Conservation (phyloP, 257 asterid species). For the Capsicum chinense region DNA sequence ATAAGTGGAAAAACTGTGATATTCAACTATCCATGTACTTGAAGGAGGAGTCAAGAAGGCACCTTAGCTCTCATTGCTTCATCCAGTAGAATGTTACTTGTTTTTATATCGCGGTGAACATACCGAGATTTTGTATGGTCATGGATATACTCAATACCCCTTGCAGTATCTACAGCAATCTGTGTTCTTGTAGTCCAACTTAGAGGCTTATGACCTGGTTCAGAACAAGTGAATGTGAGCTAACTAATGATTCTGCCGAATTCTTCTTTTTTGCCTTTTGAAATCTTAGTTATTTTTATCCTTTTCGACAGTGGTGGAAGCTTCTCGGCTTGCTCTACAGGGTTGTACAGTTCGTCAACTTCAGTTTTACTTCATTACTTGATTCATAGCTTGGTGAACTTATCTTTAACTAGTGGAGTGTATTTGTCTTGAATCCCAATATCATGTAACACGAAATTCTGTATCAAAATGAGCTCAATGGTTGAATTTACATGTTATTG, state of each 20-base stretch:
- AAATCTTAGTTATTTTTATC: background rate
- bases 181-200: constrained; percentile 86
- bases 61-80: constrained; percentile 88
- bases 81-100: constrained; percentile 78
- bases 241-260: background rate
- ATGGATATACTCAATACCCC: constrained; percentile 86
- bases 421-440: too few species aligned
- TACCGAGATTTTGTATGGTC: constrained; percentile 79
- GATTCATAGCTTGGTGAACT: background rate
- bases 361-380: background rate
- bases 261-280: background rate
- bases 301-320: background rate
- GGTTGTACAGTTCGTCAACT: background rate
- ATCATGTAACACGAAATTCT: background rate
- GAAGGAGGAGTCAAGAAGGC: background rate
- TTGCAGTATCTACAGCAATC: constrained; percentile 74
- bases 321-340: background rate
- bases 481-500: background rate
- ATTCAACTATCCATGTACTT: background rate
- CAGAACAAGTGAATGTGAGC: constrained; percentile 24
- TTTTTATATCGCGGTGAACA: constrained; percentile 87
- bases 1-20: background rate
- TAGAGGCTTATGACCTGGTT: constrained; percentile 76
- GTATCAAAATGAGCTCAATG: background rate
- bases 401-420: background rate